Conservation (phyloP, 345 rosid genomes). For the Laguncularia racemosa region DNA sequence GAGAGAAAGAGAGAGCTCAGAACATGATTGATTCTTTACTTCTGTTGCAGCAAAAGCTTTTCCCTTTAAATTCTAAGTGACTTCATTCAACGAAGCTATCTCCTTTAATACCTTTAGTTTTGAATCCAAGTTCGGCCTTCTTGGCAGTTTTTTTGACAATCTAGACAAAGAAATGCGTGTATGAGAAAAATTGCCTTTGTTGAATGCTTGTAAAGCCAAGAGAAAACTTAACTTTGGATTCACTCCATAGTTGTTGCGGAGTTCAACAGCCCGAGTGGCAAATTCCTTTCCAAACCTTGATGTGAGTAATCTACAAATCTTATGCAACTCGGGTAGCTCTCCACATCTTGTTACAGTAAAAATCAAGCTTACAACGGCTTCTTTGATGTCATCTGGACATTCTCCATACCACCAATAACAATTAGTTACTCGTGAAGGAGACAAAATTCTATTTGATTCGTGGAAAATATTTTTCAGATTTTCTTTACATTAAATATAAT, state of each 20-base stretch:
- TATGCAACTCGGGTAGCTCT: conserved; percentile 39
- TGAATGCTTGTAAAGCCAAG: too few relatives aligned
- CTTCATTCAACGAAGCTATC: conserved; percentile 22
- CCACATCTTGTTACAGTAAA: conserved; percentile 43
- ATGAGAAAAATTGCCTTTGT: too few relatives aligned
- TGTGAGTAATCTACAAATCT: conserved; percentile 20
- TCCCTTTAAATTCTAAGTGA: conserved; percentile 24
- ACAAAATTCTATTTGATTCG: too few relatives aligned
- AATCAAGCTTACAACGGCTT: conserved; percentile 41
- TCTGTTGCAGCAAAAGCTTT: conserved; percentile 1
- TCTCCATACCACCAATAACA: conserved; percentile 13
- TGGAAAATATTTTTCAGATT: too few relatives aligned
- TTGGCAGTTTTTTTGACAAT: conserved; percentile 29
- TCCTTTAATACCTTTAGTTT: conserved; percentile 22
- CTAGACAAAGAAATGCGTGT: conserved; percentile 10
- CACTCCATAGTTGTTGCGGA: conserved; percentile 30
- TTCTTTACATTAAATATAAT: too few relatives aligned
- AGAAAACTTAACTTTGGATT: conserved; percentile 23
- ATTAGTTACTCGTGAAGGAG: background rate
- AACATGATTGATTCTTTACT: conserved; percentile 11
- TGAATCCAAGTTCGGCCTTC: conserved; percentile 26
- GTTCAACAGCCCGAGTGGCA: conserved; percentile 25
- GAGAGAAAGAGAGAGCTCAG: background rate
- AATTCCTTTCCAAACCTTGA: conserved; percentile 32
- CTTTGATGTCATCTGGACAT: conserved; percentile 45